Percentiles rank a stretch among this genome's conserved stretches.
Evolutionary conservation across 495 filamentous ascomycete genomes (phyloP).

Genomic region (Pyronema omphalodes): DNA sequence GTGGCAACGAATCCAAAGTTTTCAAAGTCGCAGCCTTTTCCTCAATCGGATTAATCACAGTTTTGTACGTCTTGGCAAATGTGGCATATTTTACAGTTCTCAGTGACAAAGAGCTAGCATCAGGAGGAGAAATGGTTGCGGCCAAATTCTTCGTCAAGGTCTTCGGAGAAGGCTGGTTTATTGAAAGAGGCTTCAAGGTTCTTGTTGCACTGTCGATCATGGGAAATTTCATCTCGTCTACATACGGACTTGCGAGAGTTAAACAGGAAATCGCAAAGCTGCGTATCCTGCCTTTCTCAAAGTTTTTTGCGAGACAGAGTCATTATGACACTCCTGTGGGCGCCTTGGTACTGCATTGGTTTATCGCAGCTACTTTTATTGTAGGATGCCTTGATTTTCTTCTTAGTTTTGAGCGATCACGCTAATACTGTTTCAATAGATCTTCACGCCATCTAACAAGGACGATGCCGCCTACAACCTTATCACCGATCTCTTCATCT

Average conservation of each 20-base stretch:
- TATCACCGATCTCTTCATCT: constrained; percentile 15
- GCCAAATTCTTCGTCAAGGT: constrained; percentile 17
- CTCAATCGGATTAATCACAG: constrained; percentile 11
- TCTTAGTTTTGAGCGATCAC: neutral
- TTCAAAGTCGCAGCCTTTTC: constrained; percentile 18
- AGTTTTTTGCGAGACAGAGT: constrained; percentile 16
- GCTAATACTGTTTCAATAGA: neutral
- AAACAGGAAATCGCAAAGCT: constrained; percentile 23
- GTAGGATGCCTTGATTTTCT: constrained; percentile 1
- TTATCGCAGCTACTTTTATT: constrained; percentile 15
- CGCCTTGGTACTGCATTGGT: constrained; percentile 19
- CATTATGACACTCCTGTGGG: constrained; percentile 21
- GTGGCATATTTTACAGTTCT: constrained; percentile 10
- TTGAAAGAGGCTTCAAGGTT: constrained; percentile 12
- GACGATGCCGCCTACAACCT: constrained; percentile 21
- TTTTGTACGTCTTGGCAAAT: constrained; percentile 19
- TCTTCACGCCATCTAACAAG: constrained; percentile 3
- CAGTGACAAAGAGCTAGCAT: constrained; percentile 3
- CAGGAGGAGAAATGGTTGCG: constrained; percentile 10
- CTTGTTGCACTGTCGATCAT: constrained; percentile 19
- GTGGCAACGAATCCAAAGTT: constrained; percentile 12
- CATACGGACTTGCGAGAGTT: constrained; percentile 15
- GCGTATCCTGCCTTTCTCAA: constrained; percentile 19
- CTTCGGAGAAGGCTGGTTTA: constrained; percentile 10
- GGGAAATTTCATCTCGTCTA: constrained; percentile 18